A percentile compares a stretch with the other conserved stretches of the same genome.
These are phyloP conservation scores for Globisporangium cylindrosporum DNA, from an alignment of 352 stramenopile species.

Conservation along the genomic window DNA sequence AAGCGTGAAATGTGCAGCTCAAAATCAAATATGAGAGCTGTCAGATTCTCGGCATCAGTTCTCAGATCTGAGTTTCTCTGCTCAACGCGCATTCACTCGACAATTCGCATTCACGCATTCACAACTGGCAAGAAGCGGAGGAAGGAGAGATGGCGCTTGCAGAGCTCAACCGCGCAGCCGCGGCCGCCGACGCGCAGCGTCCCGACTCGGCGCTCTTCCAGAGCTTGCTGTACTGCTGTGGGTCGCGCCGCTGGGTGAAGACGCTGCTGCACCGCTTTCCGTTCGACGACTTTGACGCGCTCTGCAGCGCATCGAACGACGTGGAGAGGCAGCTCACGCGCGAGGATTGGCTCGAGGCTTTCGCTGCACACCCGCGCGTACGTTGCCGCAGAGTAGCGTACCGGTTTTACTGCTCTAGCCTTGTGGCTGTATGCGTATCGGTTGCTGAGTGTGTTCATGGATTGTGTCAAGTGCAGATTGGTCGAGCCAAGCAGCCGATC, in stretches of 20 bases:
- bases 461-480: conserved; percentile 35
- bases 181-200: conserved; percentile 18
- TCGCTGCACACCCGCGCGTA: conserved; percentile 61
- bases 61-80: no score
- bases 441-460: neutral
- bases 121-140: neutral
- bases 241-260: conserved; percentile 47
- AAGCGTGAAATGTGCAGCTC: no score
- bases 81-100: neutral
- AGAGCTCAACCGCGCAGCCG: conserved; percentile 40
- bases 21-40: no score
- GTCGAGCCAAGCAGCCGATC: conserved; percentile 59
- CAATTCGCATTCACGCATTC: neutral
- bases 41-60: no score
- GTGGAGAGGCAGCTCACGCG: conserved; percentile 37
- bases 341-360: conserved; percentile 70
- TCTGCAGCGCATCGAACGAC: conserved; percentile 40
- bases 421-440: neutral
- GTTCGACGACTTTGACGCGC: conserved; percentile 32
- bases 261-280: conserved; percentile 41
- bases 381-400: conserved; percentile 1
- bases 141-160: conserved; percentile 23
- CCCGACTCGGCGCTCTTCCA: conserved; percentile 28
- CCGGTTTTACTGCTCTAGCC: no score
- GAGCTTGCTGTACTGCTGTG: conserved; percentile 62